A percentile compares a stretch with the other conserved stretches of the same genome.
Conservation (phyloP, 2,329 filamentous ascomycete species). For the Albifimbria verrucaria region DNA sequence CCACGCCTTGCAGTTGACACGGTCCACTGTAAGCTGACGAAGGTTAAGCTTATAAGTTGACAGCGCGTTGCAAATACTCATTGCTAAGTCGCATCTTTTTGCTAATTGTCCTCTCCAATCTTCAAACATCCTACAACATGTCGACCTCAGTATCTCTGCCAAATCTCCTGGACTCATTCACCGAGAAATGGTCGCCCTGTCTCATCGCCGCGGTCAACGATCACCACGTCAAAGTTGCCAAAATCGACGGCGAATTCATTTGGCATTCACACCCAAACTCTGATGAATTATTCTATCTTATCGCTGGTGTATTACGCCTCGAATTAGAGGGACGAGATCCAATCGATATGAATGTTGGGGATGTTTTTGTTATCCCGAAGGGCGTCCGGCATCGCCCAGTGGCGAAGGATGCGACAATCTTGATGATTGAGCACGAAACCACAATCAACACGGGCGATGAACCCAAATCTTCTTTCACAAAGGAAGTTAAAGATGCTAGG, state of each 20-base stretch:
- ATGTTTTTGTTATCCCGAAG: constrained; percentile 31
- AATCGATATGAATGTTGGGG: constrained; percentile 25
- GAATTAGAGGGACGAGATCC: constrained; percentile 27
- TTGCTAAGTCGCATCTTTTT: too few species aligned
- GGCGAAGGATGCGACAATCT: constrained; percentile 29
- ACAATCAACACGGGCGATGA: constrained; percentile 27
- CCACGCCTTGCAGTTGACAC: too few species aligned
- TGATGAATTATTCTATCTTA: constrained; percentile 37
- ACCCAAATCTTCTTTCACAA: constrained; percentile 17
- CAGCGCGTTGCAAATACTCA: too few species aligned
- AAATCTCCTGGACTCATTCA: constrained; percentile 20
- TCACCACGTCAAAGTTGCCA: constrained; percentile 38
- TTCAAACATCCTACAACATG: constrained; percentile 14
- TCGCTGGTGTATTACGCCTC: constrained; percentile 30
- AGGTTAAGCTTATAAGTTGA: too few species aligned
- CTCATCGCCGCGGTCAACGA: constrained; percentile 31
- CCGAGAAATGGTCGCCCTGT: constrained; percentile 25
- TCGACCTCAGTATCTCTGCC: constrained; percentile 19
- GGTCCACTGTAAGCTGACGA: too few species aligned
- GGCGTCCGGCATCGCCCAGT: constrained; percentile 34
- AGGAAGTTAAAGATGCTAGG: constrained; percentile 12
- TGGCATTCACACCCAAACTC: constrained; percentile 38
- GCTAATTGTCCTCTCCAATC: too few species aligned
- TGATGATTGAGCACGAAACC: constrained; percentile 34
- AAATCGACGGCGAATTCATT: constrained; percentile 35